phyloP scores from a whole-genome alignment of 2,329 filamentous ascomycete species.

The Dothidotthia symphoricarpi region DNA sequence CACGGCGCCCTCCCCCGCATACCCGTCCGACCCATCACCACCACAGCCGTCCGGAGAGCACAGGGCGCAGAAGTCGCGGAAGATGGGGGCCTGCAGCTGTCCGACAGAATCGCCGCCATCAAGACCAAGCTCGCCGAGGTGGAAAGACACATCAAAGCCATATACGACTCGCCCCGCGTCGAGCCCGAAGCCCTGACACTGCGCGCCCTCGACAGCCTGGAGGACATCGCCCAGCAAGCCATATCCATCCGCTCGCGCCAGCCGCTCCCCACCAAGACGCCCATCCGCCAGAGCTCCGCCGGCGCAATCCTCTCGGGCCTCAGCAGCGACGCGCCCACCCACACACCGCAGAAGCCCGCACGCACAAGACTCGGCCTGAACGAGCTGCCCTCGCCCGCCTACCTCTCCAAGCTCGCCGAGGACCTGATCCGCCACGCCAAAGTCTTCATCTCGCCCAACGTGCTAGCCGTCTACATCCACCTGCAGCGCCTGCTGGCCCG shows the following conservation, averaged over 20 bases:
- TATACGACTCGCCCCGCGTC: conserved; percentile 30
- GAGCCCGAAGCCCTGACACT: conserved; percentile 25
- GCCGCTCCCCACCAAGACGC: conserved; percentile 20
- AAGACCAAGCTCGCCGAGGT: conserved; percentile 24
- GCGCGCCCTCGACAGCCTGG: conserved; percentile 22
- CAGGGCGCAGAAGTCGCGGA: conserved; percentile 15
- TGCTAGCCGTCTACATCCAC: conserved; percentile 72
- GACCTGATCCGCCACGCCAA: conserved; percentile 69
- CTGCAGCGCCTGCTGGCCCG: conserved; percentile 71
- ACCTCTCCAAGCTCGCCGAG: conserved; percentile 60
- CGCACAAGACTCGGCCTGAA: conserved; percentile 14
- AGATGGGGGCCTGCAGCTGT: conserved; percentile 14
- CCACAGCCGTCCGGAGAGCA: conserved; percentile 11
- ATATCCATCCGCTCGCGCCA: conserved; percentile 32
- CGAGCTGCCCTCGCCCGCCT: conserved; percentile 30
- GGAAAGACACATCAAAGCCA: conserved; percentile 26
- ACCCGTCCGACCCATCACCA: conserved; percentile 21
- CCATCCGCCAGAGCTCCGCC: conserved; percentile 34
- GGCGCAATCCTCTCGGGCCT: conserved; percentile 36
- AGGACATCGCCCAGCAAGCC: conserved; percentile 24
- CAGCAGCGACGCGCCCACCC: conserved; percentile 18
- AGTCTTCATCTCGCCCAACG: conserved; percentile 73
- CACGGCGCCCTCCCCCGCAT: conserved; percentile 17
- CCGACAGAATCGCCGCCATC: conserved; percentile 21
- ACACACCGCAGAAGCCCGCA: conserved; percentile 5